A percentile compares a stretch with the other conserved stretches of the same genome.
phyloP scores from a whole-genome alignment of 176 grass and related monocot species.

The Saccharum spontaneum region DNA sequence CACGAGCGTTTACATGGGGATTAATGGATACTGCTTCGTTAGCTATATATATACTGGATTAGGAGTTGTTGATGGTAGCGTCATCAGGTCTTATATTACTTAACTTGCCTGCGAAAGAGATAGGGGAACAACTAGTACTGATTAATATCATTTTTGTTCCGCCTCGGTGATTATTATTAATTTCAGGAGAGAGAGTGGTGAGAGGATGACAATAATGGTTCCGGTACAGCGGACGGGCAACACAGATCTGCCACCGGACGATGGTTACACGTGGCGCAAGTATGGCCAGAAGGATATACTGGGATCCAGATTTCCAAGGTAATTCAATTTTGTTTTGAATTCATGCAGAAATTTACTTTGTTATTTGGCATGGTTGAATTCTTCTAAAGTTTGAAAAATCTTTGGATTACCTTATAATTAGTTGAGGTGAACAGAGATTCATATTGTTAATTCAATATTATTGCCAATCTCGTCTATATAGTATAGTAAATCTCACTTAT shows the following conservation, averaged over 20 bases:
- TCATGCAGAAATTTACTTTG: not conserved
- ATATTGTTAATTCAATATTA: not conserved
- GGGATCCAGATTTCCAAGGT: constrained; percentile 71
- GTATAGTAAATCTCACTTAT: not conserved
- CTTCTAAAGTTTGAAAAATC: not conserved
- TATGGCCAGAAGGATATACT: constrained; percentile 92
- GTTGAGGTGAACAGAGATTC: not conserved
- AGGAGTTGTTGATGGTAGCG: not conserved
- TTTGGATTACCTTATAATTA: not conserved
- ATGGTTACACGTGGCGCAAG: constrained; percentile 94
- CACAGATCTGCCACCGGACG: constrained; percentile 71
- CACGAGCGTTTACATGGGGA: not conserved
- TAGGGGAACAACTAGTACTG: not conserved
- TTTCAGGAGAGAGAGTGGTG: constrained; percentile 53
- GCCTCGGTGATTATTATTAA: not conserved
- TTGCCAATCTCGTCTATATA: not conserved
- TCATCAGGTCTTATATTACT: too few relatives aligned
- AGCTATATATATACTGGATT: too few relatives aligned
- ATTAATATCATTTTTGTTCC: not conserved
- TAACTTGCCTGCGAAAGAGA: not conserved
- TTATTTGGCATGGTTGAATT: not conserved
- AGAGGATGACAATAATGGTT: constrained; percentile 39
- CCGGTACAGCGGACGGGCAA: constrained; percentile 53
- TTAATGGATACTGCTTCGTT: too few relatives aligned
- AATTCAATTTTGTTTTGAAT: not conserved